Conservation (phyloP, 768 basidiomycete species). For the Mycena olivaceomarginata region DNA sequence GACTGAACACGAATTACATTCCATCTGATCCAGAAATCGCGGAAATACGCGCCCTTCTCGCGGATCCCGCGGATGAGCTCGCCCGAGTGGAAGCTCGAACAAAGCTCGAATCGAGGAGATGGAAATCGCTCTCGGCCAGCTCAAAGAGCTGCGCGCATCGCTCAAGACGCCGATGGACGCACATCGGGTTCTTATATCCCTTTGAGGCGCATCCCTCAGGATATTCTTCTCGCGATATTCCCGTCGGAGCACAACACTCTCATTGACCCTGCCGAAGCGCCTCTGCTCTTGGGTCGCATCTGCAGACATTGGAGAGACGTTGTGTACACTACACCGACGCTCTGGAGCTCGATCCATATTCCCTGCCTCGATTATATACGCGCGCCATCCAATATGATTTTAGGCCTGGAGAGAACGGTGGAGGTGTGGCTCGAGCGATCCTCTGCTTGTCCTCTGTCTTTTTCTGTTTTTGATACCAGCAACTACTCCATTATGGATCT, state of each 20-base stretch:
- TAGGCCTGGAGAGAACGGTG: background rate
- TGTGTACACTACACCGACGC: constrained; percentile 13
- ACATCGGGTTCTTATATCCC: constrained; percentile 25
- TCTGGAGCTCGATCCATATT: constrained; percentile 28
- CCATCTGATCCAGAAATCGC: too few species aligned
- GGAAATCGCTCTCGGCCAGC: background rate
- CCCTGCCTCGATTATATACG: background rate
- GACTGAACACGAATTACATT: too few species aligned
- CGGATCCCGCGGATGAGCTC: background rate
- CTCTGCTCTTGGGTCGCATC: background rate
- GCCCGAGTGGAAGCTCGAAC: constrained; percentile 8
- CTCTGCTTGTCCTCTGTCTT: background rate
- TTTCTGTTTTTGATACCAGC: background rate
- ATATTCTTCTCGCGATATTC: too few species aligned
- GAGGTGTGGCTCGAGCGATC: too few species aligned
- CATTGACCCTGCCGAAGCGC: constrained; percentile 17
- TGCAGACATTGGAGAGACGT: constrained; percentile 20
- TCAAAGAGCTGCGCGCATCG: background rate
- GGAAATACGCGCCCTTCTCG: too few species aligned
- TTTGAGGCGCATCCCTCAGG: background rate
- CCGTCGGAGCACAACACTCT: constrained; percentile 22
- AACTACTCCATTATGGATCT: too few species aligned
- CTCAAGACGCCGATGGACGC: background rate
- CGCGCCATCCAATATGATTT: background rate
- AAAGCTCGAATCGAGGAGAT: constrained; percentile 13